Base-by-base conservation (phyloP, 495 filamentous ascomycete species). In the Aspergillus carlsbadensis region DNA sequence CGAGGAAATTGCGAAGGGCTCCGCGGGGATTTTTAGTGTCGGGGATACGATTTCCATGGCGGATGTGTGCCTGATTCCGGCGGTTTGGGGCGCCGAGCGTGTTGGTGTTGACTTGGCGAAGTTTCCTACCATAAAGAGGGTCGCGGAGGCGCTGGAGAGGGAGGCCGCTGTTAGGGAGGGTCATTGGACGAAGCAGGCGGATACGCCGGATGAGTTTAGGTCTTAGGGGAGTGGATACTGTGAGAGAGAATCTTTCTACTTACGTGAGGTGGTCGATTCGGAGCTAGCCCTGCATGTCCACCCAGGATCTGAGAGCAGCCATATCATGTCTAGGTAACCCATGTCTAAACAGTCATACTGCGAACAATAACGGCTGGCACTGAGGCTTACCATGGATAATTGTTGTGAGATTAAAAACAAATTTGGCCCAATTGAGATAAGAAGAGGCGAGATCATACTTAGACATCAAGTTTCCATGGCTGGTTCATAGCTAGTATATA, bases 61-160 rank as follows among this genome's bases (percentile, higher is more conserved):
- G 40, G 81, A 84, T 73, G 67, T 81, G n/a, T 74, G 70, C 49
- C 62, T 84, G 43, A 62, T 78, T 41, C 80, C 78, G 24, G 78
- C 78, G 26, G 75, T 75, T 18, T 81, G 77, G 74, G 74, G 72
- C 1, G 79, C 80, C 14, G 61, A 79, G 68, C 57, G 78, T 37
- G 74, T 68, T 10, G 77, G 75, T 8, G 73, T 84, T 17, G 72
- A 82, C 64, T 36, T 82, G 53, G 52, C 41, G 14, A 49, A 17
- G 35, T 78, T 71, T 42, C 75, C 75, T 17, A 71, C 69, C 20
- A 68, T 77, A 6, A 57, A 52, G 44, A 54, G 68, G 58, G 63
- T 81, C 54, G 73, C 69, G 57, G 61, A 66, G 52, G 62, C 58
- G 13, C 51, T 79, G 56, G 72, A 75, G 60, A 41, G 33, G 49